Percentiles rank a stretch among this genome's conserved stretches.
Conservation (phyloP, 2,329 filamentous ascomycete species). For the Furcasterigmium furcatum region DNA sequence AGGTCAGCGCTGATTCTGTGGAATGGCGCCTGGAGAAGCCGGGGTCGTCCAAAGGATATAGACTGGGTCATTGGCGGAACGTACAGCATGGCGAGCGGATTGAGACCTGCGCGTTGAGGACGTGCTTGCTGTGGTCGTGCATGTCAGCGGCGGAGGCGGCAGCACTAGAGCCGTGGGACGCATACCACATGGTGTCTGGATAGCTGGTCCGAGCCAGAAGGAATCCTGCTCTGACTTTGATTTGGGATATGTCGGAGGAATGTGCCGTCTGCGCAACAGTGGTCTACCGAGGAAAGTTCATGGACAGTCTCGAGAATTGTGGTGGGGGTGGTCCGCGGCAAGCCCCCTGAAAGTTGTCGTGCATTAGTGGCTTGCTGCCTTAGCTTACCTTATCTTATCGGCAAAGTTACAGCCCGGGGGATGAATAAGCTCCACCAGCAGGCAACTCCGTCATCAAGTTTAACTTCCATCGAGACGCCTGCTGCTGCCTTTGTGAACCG, state of each 20-base stretch:
- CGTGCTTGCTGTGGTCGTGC: slow-evolving; percentile 80
- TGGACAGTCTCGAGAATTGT: not conserved
- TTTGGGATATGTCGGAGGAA: no score
- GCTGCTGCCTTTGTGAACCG: no score
- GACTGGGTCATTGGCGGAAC: slow-evolving; percentile 22
- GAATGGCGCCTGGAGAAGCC: not conserved
- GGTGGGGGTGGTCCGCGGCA: not conserved
- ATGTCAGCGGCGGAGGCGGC: slow-evolving; percentile 7
- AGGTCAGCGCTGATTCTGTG: not conserved
- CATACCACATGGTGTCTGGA: slow-evolving; percentile 32
- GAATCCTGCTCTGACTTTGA: no score
- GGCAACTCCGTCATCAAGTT: not conserved
- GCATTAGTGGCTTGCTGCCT: not conserved
- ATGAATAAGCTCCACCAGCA: no score
- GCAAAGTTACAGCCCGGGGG: no score
- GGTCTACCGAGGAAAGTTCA: no score
- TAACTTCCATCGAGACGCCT: no score
- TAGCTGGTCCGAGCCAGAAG: not conserved
- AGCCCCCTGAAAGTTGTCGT: not conserved
- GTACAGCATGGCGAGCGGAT: slow-evolving; percentile 95
- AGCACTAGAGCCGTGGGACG: not conserved
- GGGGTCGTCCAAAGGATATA: not conserved
- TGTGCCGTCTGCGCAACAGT: no score
- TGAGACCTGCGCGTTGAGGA: slow-evolving; percentile 95
- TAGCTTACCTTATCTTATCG: not conserved